phyloP scores from a whole-genome alignment of 1,139 yeast species.

The Scheffersomyces insectosa region DNA sequence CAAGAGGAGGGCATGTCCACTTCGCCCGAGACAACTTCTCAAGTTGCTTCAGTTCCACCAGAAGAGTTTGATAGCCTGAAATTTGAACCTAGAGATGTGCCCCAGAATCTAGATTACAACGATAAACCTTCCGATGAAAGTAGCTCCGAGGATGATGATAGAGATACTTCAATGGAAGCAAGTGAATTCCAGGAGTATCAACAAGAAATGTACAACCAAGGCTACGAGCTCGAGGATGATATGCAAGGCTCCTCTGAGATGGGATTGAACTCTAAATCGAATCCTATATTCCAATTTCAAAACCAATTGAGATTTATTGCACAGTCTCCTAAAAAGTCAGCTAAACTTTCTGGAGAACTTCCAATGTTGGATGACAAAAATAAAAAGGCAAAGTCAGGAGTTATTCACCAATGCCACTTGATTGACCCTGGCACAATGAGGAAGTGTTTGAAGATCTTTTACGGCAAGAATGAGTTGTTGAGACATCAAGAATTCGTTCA shows the following conservation, averaged over 20 bases:
- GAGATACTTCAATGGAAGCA: constrained; percentile 1
- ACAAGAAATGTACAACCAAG: constrained; percentile 2
- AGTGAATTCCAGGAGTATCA: constrained; percentile 4
- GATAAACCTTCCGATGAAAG: constrained; percentile 17
- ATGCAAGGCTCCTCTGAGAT: constrained; percentile 1
- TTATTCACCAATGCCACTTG: constrained; percentile 45
- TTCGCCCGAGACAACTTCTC: not conserved
- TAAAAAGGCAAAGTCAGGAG: constrained; percentile 28
- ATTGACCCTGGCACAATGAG: constrained; percentile 33
- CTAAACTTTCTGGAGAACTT: constrained; percentile 3
- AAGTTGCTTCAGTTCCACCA: not conserved
- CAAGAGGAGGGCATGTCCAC: not conserved
- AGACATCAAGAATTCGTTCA: constrained; percentile 52
- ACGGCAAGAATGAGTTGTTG: constrained; percentile 46
- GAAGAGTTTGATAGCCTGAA: too few relatives aligned
- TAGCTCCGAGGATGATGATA: constrained; percentile 13
- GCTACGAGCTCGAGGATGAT: constrained; percentile 3
- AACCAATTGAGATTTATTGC: constrained; percentile 10
- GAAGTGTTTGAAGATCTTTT: constrained; percentile 43
- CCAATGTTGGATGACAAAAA: constrained; percentile 15
- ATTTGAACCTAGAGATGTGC: too few relatives aligned
- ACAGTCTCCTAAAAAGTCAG: constrained; percentile 9
- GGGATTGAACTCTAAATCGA: not conserved
- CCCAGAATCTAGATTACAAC: constrained; percentile 2
- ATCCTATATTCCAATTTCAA: constrained; percentile 5